Percentiles rank a stretch among this genome's conserved stretches.
phyloP scores from a whole-genome alignment of 2,329 filamentous ascomycete genomes.

The Calonectria leucothoes region DNA sequence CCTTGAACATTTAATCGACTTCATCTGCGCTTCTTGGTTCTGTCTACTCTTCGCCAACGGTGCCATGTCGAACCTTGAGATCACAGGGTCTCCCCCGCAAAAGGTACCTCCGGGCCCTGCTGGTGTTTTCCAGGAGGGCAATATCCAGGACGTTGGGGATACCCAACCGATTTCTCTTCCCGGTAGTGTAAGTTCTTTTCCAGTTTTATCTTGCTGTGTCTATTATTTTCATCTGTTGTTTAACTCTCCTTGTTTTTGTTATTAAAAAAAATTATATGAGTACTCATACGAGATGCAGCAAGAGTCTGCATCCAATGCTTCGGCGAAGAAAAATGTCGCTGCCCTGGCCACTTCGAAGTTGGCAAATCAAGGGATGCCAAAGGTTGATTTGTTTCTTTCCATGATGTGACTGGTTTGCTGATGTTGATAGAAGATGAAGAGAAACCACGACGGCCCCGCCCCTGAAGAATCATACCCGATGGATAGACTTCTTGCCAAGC shows the following conservation, averaged over 20 bases:
- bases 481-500: conserved; percentile 79
- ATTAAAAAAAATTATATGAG: background rate
- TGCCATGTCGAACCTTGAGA: conserved; percentile 47
- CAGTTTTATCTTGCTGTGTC: background rate
- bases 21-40: conserved; percentile 15
- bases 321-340: conserved; percentile 56
- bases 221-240: background rate
- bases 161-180: conserved; percentile 21
- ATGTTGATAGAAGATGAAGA: conserved; percentile 59
- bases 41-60: background rate
- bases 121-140: conserved; percentile 36
- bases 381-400: conserved; percentile 54
- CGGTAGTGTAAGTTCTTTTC: conserved; percentile 33
- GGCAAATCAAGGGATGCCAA: conserved; percentile 64
- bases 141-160: conserved; percentile 25
- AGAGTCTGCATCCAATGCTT: conserved; percentile 29
- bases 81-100: conserved; percentile 44
- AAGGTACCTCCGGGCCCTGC: conserved; percentile 27
- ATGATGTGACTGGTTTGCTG: conserved; percentile 30
- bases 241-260: background rate
- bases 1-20: conserved; percentile 42
- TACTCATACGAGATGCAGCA: conserved; percentile 27
- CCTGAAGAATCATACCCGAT: conserved; percentile 63
- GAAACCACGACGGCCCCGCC: conserved; percentile 54
- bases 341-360: conserved; percentile 65